These are phyloP conservation scores for Chrysosphaeria jannelii DNA, from an alignment of 2,329 filamentous ascomycete species.

Conservation along the genomic window DNA sequence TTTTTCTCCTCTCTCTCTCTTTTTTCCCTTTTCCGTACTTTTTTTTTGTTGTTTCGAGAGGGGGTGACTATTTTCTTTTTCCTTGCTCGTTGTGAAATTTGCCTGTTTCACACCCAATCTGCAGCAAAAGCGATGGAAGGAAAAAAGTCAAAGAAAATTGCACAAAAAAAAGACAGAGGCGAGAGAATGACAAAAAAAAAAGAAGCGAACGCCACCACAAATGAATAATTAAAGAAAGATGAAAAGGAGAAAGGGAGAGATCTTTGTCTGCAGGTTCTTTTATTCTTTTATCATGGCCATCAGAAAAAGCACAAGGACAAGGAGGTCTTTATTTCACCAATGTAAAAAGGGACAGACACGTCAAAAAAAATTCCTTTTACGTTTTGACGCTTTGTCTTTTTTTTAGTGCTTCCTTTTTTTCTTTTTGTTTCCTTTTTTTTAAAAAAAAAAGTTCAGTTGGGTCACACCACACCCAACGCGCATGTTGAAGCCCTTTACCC, in stretches of 20 bases:
- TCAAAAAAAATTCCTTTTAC: not conserved
- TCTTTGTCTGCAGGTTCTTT: too few species aligned
- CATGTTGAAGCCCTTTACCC: too few species aligned
- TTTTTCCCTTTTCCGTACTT: not conserved
- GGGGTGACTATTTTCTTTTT: not conserved
- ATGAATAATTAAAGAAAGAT: not conserved
- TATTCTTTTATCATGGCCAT: too few species aligned
- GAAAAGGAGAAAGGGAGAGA: not conserved
- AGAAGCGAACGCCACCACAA: not conserved
- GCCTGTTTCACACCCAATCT: not conserved
- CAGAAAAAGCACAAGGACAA: not conserved
- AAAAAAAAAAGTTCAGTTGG: too few species aligned
- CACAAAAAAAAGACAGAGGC: not conserved
- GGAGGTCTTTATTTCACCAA: not conserved
- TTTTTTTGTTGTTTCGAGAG: not conserved
- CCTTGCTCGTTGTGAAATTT: not conserved
- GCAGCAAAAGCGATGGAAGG: not conserved
- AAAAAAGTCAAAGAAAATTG: slow-evolving; percentile 1
- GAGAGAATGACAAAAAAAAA: not conserved
- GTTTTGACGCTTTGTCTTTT: too few species aligned
- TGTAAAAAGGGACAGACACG: not conserved
- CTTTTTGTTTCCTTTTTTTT: too few species aligned
- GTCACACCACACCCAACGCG: too few species aligned
- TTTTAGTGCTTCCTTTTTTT: too few species aligned
- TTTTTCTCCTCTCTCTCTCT: not conserved